These are phyloP conservation scores for Mycena venus DNA, from an alignment of 768 basidiomycete genomes.

Conservation along the genomic window DNA sequence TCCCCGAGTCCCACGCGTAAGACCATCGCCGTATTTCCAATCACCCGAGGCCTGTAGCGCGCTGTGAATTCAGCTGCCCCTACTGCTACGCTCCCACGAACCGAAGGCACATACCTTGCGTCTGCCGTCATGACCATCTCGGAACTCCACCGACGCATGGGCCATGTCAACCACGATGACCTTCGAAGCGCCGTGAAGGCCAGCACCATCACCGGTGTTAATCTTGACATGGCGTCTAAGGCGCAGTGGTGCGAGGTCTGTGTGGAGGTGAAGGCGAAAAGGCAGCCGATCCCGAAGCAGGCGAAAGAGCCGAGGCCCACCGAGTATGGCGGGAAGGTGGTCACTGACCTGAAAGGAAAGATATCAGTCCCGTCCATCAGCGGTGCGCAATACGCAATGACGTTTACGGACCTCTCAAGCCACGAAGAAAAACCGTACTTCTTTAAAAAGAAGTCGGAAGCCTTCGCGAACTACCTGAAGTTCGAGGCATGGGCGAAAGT, in stretches of 20 bases:
- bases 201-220: slow-evolving; percentile 45
- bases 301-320: background rate
- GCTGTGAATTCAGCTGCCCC: slow-evolving; percentile 13
- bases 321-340: slow-evolving; percentile 33
- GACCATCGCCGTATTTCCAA: slow-evolving; percentile 36
- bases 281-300: slow-evolving; percentile 28
- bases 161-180: slow-evolving; percentile 45
- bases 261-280: slow-evolving; percentile 35
- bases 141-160: slow-evolving; percentile 50
- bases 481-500: slow-evolving; percentile 41
- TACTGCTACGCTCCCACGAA: background rate
- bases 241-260: too few relatives aligned
- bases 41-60: slow-evolving; percentile 41
- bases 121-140: too few relatives aligned
- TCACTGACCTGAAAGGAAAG: too few relatives aligned
- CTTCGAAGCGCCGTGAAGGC: slow-evolving; percentile 41
- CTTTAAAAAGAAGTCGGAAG: slow-evolving; percentile 31
- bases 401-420: slow-evolving; percentile 30
- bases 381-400: too few relatives aligned
- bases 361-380: too few relatives aligned
- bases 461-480: slow-evolving; percentile 32
- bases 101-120: slow-evolving; percentile 22
- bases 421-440: slow-evolving; percentile 36
- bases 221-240: slow-evolving; percentile 43
- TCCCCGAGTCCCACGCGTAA: too few relatives aligned